Base-by-base conservation (phyloP, 768 basidiomycete species). In the Boletus bicolor region DNA sequence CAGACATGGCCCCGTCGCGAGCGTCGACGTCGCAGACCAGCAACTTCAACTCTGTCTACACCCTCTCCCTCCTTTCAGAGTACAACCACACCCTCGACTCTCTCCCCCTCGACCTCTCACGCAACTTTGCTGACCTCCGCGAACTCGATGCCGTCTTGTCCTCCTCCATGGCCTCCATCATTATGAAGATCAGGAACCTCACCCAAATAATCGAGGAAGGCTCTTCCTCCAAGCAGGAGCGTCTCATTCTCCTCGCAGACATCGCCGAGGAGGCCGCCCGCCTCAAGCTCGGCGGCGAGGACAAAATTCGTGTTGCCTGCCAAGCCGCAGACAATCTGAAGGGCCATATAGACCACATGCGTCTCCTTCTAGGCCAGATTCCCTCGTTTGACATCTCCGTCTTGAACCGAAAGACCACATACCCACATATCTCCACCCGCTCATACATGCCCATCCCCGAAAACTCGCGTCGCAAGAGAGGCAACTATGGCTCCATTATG, bases 131-230 rank as follows among this genome's bases (percentile, higher is more conserved):
- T 11, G 97, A 99, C 79, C 84, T 99, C 51, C 91, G 94, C 60
- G 97, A 99, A 75, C 90, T 99, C 74, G 97, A 98, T 72, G 97
- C 96, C 54, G 97, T 99, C 56, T 83, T 99, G 63, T 94, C 93
- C 62, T 79, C 89, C 43, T 92, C 92, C 58, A 89, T 96, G 73
- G 71, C 84, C 60, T 78, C 82, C 62, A 88, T 99, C 68, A 93
- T 89, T 55, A 63, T 79, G 44, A 93, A 93, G 73, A 87, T 98
- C 60, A 79, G 82, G 54, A 69, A 72, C 38, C 86, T 99, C 61
- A 88, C 86, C 39, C 67, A 76, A 55, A 84, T 91, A 82, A 85
- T 97, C 66, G 86, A 92, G 67, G 76, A 81, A 55, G 78, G 82
- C 62, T 66, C 71, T 3, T 78, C 75, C 19, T 60, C 76, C 6